These are phyloP conservation scores for Diaporthe vexans DNA, from an alignment of 2,329 filamentous ascomycete species.

Conservation along the genomic window DNA sequence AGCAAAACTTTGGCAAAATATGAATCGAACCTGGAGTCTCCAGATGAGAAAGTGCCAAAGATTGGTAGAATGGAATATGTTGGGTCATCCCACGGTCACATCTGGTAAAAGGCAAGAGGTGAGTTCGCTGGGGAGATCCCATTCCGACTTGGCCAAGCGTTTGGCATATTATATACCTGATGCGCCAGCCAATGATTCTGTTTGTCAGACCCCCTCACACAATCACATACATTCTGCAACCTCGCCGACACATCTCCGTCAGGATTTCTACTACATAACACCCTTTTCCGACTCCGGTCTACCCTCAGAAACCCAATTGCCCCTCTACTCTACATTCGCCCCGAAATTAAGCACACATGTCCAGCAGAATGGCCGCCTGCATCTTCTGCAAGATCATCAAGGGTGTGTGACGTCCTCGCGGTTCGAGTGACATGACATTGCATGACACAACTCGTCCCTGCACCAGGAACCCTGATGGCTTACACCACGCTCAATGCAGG, in stretches of 20 bases:
- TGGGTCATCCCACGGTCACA: slow-evolving; percentile 77
- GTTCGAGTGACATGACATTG: slow-evolving; percentile 17
- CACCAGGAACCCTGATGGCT: slow-evolving; percentile 31
- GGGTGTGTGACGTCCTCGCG: slow-evolving; percentile 62
- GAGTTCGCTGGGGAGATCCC: slow-evolving; percentile 79
- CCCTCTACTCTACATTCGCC: too few species aligned
- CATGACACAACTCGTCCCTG: background rate
- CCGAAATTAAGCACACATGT: slow-evolving; percentile 43
- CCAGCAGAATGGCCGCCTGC: slow-evolving; percentile 74
- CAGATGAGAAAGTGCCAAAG: slow-evolving; percentile 59
- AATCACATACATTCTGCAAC: slow-evolving; percentile 6
- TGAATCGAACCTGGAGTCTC: slow-evolving; percentile 58
- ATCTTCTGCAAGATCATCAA: slow-evolving; percentile 99
- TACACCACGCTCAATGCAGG: slow-evolving; percentile 64
- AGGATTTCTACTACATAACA: background rate
- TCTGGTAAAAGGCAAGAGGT: slow-evolving; percentile 87
- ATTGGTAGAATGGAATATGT: slow-evolving; percentile 65
- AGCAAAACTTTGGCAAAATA: slow-evolving; percentile 46
- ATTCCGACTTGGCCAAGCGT: slow-evolving; percentile 61
- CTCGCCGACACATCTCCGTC: slow-evolving; percentile 35
- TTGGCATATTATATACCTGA: slow-evolving; percentile 42
- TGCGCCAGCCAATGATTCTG: fast-evolving
- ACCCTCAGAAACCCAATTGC: background rate
- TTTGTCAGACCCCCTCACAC: slow-evolving; percentile 22
- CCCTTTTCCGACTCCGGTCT: background rate